Evolutionary conservation across 2,329 filamentous ascomycete species (phyloP).

Genomic region (Drechslerella dactyloides): DNA sequence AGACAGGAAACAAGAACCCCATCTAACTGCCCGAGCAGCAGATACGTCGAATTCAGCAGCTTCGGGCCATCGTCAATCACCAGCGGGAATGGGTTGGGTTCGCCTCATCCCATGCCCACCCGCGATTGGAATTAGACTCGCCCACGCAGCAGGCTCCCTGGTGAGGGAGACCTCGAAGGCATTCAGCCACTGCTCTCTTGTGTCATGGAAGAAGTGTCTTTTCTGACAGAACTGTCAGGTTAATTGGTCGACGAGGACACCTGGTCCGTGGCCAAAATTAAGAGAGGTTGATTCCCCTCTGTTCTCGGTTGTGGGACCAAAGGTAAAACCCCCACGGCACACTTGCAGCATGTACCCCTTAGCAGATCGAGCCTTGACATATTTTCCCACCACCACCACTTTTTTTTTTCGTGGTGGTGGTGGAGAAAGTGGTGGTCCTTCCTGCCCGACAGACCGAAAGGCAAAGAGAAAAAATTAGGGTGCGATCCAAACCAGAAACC

Average conservation of each 20-base stretch:
- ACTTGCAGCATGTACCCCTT: slow-evolving; percentile 51
- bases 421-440: slow-evolving; percentile 8
- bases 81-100: slow-evolving; percentile 44
- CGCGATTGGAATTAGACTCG: slow-evolving; percentile 32
- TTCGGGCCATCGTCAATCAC: slow-evolving; percentile 37
- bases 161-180: neutral
- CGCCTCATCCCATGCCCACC: slow-evolving; percentile 44
- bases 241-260: slow-evolving; percentile 36
- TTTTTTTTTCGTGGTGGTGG: slow-evolving; percentile 16
- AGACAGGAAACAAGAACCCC: neutral
- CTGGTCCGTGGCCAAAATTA: slow-evolving; percentile 35
- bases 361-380: slow-evolving; percentile 50
- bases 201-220: slow-evolving; percentile 45
- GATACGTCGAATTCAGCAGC: neutral
- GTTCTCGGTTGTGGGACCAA: slow-evolving; percentile 50
- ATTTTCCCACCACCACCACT: slow-evolving; percentile 33
- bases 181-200: slow-evolving; percentile 26
- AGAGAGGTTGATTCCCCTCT: slow-evolving; percentile 34
- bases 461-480: slow-evolving; percentile 49
- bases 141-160: slow-evolving; percentile 1
- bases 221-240: slow-evolving; percentile 36
- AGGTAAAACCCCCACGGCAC: slow-evolving; percentile 48
- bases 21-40: neutral
- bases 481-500: slow-evolving; percentile 51
- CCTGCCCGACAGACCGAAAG: slow-evolving; percentile 42